Percentiles rank a stretch among this genome's conserved stretches.
Conservation (phyloP, 2,329 filamentous ascomycete species). For the Ustulina deusta region DNA sequence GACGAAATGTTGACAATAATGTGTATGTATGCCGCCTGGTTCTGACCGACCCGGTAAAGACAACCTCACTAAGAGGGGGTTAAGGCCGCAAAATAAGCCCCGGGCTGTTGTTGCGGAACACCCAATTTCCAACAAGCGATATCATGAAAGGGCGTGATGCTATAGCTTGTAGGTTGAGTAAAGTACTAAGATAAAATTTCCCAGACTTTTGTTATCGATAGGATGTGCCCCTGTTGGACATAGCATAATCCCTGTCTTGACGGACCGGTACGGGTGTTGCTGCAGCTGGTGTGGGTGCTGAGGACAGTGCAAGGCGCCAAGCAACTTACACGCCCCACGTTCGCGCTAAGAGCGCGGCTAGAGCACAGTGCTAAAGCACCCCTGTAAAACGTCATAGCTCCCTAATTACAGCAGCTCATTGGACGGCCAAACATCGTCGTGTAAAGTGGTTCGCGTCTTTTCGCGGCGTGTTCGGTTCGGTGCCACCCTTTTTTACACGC, state of each 20-base stretch:
- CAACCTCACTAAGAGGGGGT: neutral
- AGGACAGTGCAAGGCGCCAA: neutral
- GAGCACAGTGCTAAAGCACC: constrained; percentile 26
- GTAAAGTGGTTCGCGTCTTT: constrained; percentile 44
- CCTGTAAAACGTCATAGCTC: constrained; percentile 33
- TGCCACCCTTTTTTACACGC: constrained; percentile 35
- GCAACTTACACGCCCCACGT: constrained; percentile 16
- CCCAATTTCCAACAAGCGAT: constrained; percentile 11
- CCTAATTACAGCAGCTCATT: constrained; percentile 20
- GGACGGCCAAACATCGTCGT: constrained; percentile 28
- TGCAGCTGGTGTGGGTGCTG: constrained; percentile 3
- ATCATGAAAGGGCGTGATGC: constrained; percentile 7
- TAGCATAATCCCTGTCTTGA: neutral
- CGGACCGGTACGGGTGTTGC: neutral
- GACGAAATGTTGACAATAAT: constrained; percentile 19
- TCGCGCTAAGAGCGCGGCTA: constrained; percentile 18
- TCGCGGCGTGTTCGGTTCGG: constrained; percentile 37
- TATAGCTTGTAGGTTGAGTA: constrained; percentile 2
- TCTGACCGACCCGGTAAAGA: neutral
- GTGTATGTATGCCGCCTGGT: neutral
- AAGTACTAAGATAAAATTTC: constrained; percentile 36
- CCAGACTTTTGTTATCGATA: constrained; percentile 38
- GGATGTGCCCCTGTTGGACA: neutral
- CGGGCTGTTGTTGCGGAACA: neutral
- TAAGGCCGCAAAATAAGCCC: neutral